Conservation (phyloP, 768 basidiomycete species). For the Termitomyces sp. region DNA sequence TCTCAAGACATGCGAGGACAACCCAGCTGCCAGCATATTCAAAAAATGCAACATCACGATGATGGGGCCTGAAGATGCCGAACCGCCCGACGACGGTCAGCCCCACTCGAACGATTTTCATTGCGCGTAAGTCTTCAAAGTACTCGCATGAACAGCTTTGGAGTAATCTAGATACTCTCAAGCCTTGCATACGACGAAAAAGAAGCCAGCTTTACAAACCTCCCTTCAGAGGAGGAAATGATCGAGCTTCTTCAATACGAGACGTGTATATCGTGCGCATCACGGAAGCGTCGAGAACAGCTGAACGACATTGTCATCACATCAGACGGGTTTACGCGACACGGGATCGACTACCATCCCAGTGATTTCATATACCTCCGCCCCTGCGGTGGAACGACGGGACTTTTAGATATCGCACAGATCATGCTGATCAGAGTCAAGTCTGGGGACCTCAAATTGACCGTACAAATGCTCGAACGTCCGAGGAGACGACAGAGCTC, state of each 20-base stretch:
- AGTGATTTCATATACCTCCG: constrained; percentile 59
- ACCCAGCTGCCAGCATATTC: constrained; percentile 48
- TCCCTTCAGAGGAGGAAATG: constrained; percentile 28
- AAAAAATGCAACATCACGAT: constrained; percentile 49
- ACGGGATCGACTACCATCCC: constrained; percentile 45
- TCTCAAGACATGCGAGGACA: constrained; percentile 51
- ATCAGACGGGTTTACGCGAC: constrained; percentile 30
- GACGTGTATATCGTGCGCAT: constrained; percentile 48
- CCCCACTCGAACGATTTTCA: constrained; percentile 45
- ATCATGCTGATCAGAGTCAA: constrained; percentile 31
- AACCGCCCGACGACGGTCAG: constrained; percentile 37
- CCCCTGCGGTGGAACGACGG: constrained; percentile 16
- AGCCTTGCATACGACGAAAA: constrained; percentile 51
- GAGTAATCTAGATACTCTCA: neutral
- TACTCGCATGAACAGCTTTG: neutral
- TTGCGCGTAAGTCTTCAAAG: constrained; percentile 37
- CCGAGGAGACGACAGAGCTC: constrained; percentile 18
- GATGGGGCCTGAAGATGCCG: constrained; percentile 34
- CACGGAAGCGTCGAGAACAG: constrained; percentile 21
- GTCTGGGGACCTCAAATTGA: constrained; percentile 18
- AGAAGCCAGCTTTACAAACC: constrained; percentile 38
- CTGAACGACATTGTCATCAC: constrained; percentile 19
- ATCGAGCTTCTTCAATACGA: constrained; percentile 21
- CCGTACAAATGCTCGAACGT: constrained; percentile 39
- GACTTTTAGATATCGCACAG: constrained; percentile 49